Evolutionary conservation across 2,329 filamentous ascomycete genomes (phyloP), one percentile per base, ranked within the genome.

Genomic region (Cladosporium sp.): DNA sequence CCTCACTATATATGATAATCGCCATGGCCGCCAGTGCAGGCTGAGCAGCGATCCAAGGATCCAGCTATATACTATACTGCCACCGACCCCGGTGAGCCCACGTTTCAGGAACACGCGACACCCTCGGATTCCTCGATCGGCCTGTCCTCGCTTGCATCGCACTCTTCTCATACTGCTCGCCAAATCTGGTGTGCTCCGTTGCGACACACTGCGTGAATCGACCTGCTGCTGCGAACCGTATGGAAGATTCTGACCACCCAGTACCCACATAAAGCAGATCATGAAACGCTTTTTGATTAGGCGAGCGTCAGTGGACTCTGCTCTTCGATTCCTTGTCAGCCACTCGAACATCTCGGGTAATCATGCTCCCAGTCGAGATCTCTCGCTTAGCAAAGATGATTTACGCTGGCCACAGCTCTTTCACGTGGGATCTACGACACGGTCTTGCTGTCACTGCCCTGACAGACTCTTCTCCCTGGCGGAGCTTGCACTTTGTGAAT

Each of bases 41-140:
- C n/a, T 36, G 39, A 28, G 34, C 36, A n/a, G 51, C 18, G 18
- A 32, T 46, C 36, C 56, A 46, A 58, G 56, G 23, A 28, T 58
- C 32, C 36, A 43, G n/a, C 39, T 58, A 43, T 46, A 58, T 26
- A 39, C 34, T 28, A 39, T 28, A n/a, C 23, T 39, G 10, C 26
- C 32, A 46, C 51, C n/a, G 25, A 56, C 36, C 23, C 21, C 56
- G n/a, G 56, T 32, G 34, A 43, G 36, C 36, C 36, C 18, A 43
- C 36, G 56, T 58, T 58, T 58, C 56, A 58, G 51, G 28, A n/a
- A 16, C 51, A 54, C 16, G 51, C 51, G 51, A 46, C 56, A n/a
- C 39, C 21, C 36, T 46, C 21, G 56, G 36, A n/a, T 25, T 21
- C 18, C 18, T 28, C 36, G 25, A 25, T 54, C 26, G 26, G 39